phyloP scores from a whole-genome alignment of 805 yeast species.

The Pichia phayaonensis region DNA sequence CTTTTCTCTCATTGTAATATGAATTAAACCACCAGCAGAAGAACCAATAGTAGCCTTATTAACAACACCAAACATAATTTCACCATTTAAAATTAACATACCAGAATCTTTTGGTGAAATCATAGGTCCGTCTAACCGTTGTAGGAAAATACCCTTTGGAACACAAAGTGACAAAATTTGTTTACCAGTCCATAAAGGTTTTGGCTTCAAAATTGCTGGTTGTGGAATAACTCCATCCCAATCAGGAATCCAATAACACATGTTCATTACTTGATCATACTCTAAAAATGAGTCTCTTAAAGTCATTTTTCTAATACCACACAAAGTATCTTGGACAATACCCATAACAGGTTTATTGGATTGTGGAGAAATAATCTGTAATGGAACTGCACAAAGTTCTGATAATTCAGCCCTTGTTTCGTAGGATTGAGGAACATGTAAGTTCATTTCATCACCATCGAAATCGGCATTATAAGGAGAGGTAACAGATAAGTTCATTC shows the following conservation, averaged over 20 bases:
- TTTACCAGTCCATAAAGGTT: slow-evolving; percentile 96
- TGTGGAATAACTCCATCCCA: slow-evolving; percentile 99
- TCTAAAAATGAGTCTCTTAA: slow-evolving; percentile 83
- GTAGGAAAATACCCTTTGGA: slow-evolving; percentile 92
- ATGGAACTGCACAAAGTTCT: slow-evolving; percentile 93
- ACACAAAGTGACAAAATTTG: slow-evolving; percentile 88
- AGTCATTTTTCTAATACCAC: slow-evolving; percentile 96
- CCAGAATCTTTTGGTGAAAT: slow-evolving; percentile 89
- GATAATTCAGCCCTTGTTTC: slow-evolving; percentile 96
- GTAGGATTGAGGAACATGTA: slow-evolving; percentile 97
- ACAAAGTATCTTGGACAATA: slow-evolving; percentile 96
- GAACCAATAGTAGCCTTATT: slow-evolving; percentile 98
- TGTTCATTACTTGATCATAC: slow-evolving; percentile 91
- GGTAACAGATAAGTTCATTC: slow-evolving; percentile 93
- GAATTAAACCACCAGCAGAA: slow-evolving; percentile 95
- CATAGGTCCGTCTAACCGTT: slow-evolving; percentile 85
- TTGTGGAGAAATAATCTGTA: slow-evolving; percentile 97
- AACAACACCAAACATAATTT: slow-evolving; percentile 95
- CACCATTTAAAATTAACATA: slow-evolving; percentile 93
- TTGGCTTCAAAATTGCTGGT: slow-evolving; percentile 90
- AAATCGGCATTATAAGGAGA: slow-evolving; percentile 99
- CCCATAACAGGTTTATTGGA: slow-evolving; percentile 99
- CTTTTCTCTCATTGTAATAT: slow-evolving; percentile 95
- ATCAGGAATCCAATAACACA: slow-evolving; percentile 94
- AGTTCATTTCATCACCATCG: slow-evolving; percentile 99